phyloP scores from a whole-genome alignment of 2,329 filamentous ascomycete genomes.

The Ophiocordyceps robertsii region DNA sequence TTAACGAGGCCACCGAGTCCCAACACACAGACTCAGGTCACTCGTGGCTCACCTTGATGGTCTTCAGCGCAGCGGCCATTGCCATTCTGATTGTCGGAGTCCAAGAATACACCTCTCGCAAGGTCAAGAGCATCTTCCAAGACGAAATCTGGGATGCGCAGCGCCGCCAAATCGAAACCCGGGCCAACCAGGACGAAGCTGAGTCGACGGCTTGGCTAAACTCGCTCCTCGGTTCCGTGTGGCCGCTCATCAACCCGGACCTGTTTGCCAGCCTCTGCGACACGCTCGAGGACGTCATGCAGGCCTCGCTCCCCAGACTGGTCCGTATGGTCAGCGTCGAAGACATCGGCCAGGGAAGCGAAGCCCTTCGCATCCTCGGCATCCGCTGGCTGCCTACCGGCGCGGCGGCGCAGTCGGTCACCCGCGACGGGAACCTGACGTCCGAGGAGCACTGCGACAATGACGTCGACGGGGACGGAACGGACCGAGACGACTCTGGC shows the following conservation, averaged over 20 bases:
- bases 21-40: background rate
- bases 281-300: conserved; percentile 68
- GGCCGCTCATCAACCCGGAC: conserved; percentile 65
- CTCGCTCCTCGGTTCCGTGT: conserved; percentile 51
- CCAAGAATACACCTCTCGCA: conserved; percentile 47
- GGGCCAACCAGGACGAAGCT: conserved; percentile 29
- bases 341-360: conserved; percentile 63
- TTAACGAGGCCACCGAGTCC: background rate
- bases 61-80: conserved; percentile 11
- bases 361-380: conserved; percentile 56
- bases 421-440: conserved; percentile 39
- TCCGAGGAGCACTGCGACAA: conserved; percentile 20
- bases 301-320: conserved; percentile 55
- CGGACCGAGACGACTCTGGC: conserved; percentile 5
- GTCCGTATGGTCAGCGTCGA: conserved; percentile 65
- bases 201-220: conserved; percentile 65
- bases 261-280: conserved; percentile 56
- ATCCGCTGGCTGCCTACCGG: conserved; percentile 60
- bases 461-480: conserved; percentile 12
- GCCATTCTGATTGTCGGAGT: conserved; percentile 30
- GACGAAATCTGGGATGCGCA: conserved; percentile 58
- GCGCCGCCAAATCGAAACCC: conserved; percentile 31
- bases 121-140: conserved; percentile 48
- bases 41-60: conserved; percentile 14
- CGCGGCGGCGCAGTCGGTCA: conserved; percentile 49